Conservation (phyloP, 176 grass and related monocot species). For the Carex pumila region DNA sequence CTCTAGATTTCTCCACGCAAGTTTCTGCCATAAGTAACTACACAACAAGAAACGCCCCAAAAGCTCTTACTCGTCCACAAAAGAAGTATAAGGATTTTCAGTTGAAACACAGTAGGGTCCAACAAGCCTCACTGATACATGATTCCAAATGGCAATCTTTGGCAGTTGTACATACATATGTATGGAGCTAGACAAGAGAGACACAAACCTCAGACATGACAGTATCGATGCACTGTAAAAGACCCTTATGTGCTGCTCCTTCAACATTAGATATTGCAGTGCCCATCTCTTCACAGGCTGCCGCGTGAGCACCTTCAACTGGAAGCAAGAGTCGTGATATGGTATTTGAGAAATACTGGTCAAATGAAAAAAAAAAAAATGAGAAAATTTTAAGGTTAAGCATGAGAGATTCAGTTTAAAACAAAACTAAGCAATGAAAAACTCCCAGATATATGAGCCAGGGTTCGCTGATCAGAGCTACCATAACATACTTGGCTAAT, state of each 20-base stretch:
- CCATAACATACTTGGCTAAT: background rate
- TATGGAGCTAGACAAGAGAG: background rate
- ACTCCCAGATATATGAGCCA: background rate
- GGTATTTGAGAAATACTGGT: constrained; percentile 90
- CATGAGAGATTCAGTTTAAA: constrained; percentile 10
- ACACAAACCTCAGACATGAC: constrained; percentile 85
- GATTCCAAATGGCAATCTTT: background rate
- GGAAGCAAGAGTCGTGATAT: constrained; percentile 86
- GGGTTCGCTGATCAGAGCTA: background rate
- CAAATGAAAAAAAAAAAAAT: constrained; percentile 13
- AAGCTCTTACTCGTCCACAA: background rate
- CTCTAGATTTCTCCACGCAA: background rate
- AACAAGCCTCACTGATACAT: background rate
- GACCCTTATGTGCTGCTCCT: constrained; percentile 88
- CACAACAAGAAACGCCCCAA: background rate
- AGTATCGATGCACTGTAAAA: constrained; percentile 92
- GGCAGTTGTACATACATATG: background rate
- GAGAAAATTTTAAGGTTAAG: background rate
- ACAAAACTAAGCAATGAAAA: constrained; percentile 12
- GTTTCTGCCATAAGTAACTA: background rate
- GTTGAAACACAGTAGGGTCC: background rate
- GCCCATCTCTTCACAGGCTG: constrained; percentile 93
- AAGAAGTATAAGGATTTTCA: background rate
- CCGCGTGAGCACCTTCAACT: constrained; percentile 77
- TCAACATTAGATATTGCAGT: constrained; percentile 89